A percentile compares a stretch with the other conserved stretches of the same genome.
phyloP scores from a whole-genome alignment of 2,329 filamentous ascomycete genomes.

The Septoria petroselini region DNA sequence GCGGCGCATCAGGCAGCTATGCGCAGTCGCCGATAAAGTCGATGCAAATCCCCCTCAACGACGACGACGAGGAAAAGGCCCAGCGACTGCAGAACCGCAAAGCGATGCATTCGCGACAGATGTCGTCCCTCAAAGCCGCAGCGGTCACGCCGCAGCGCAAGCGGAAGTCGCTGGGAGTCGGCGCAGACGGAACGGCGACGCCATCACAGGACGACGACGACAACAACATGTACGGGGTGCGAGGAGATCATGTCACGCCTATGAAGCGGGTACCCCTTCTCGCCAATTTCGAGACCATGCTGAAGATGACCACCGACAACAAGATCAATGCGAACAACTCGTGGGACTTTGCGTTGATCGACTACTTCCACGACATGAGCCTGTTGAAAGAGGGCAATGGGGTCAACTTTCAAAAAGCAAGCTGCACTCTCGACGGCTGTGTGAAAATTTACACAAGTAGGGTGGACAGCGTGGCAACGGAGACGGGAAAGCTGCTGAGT shows the following conservation, averaged over 20 bases:
- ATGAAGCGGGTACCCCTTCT: constrained; percentile 95
- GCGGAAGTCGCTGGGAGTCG: constrained; percentile 35
- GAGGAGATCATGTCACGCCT: constrained; percentile 77
- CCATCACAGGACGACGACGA: constrained; percentile 54
- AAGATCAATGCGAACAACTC: constrained; percentile 94
- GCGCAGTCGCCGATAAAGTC: constrained; percentile 53
- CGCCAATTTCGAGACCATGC: constrained; percentile 99
- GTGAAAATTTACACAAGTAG: constrained; percentile 99
- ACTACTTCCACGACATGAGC: constrained; percentile 99
- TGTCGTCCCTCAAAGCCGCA: constrained; percentile 78
- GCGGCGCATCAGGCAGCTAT: constrained; percentile 47
- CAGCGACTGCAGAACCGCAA: constrained; percentile 82
- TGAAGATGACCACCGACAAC: constrained; percentile 99
- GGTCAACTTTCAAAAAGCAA: constrained; percentile 98
- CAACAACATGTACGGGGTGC: constrained; percentile 52
- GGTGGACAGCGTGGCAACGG: constrained; percentile 96
- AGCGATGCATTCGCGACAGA: constrained; percentile 82
- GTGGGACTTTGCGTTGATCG: constrained; percentile 99
- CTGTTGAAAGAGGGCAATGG: constrained; percentile 92
- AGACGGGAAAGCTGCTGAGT: constrained; percentile 91
- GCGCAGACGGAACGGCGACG: constrained; percentile 50
- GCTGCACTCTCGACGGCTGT: constrained; percentile 93
- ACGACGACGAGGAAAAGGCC: constrained; percentile 89
- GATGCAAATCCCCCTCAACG: constrained; percentile 84
- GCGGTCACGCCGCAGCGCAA: constrained; percentile 59